These are phyloP conservation scores for Pythium guiyangense DNA, from an alignment of 352 stramenopile genomes.

Conservation along the genomic window DNA sequence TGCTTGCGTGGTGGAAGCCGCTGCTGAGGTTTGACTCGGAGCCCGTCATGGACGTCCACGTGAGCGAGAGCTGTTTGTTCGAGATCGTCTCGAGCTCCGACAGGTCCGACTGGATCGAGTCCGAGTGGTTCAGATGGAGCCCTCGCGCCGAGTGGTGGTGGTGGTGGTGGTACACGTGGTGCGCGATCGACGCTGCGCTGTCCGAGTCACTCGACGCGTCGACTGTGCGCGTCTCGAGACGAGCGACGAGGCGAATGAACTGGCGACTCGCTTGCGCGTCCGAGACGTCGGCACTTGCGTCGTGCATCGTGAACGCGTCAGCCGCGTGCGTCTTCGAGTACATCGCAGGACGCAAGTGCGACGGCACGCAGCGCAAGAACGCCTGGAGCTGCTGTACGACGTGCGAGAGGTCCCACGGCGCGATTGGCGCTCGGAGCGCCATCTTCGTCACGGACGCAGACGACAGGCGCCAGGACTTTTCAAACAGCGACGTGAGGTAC, in stretches of 20 bases:
- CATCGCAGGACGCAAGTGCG: conserved; percentile 42
- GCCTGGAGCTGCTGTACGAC: conserved; percentile 41
- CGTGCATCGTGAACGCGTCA: conserved; percentile 18
- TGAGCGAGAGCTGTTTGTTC: conserved; percentile 22
- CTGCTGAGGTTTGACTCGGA: conserved; percentile 26
- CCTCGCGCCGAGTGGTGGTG: neutral
- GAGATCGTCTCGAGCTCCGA: conserved; percentile 62
- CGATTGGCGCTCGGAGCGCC: conserved; percentile 30
- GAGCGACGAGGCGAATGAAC: conserved; percentile 14
- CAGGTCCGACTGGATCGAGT: conserved; percentile 71
- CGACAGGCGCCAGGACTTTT: conserved; percentile 32
- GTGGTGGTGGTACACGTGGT: neutral
- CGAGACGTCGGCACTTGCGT: neutral
- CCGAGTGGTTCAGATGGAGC: conserved; percentile 24
- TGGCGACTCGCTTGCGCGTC: conserved; percentile 5
- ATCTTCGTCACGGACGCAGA: conserved; percentile 65
- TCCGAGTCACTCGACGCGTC: conserved; percentile 2
- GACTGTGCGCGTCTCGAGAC: conserved; percentile 1
- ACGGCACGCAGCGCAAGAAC: conserved; percentile 49
- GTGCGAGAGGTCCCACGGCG: conserved; percentile 61
- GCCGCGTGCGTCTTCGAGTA: conserved; percentile 34
- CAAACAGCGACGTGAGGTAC: conserved; percentile 45
- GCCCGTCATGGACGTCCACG: conserved; percentile 29
- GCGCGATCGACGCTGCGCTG: neutral
- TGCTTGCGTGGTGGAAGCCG: conserved; percentile 12